Base-by-base conservation (phyloP, 352 stramenopile species). In the Lagenidium sp. region DNA sequence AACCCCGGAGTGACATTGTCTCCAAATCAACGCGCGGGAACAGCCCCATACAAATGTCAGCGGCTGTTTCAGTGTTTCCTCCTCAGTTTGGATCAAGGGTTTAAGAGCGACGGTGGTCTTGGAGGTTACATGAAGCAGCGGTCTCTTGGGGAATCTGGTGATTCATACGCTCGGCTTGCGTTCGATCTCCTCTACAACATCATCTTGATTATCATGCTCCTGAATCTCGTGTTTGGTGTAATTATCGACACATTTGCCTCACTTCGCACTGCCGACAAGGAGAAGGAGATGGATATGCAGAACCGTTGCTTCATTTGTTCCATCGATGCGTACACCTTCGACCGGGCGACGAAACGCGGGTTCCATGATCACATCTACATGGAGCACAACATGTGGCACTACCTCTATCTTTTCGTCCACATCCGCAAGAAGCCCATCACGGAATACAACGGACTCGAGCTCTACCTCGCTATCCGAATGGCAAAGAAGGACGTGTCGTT, bases 361-460 rank as follows among this genome's bases (percentile, higher is more conserved):
- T 89, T 89, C 45, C 68, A 84, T 29, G 60, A 85, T 20, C 76
- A 89, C 39, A 82, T 84, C 31, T 77, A 79, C 43, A 62, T 55
- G 19, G 71, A 89, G 24, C 76, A 89, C 59, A 89, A 86, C 50
- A 82, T 86, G 65, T 89, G 74, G 73, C 66, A 86, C 43, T 89
- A 89, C 46, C 60, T 89, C 22, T 85, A 73, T 24, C 45, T 89
- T 4, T 86, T 89, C 41, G 76, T 85, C 11, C 76, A 89, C 47
- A 84, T 89, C 44, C 66, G 67, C 44, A 85, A 85, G 49, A 89
- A 89, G 38, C 58, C 41, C 0, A 82, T 84, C 26, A 86, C 76
- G 0, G 76, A 89, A 34, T 89, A 86, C 63, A 84, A 78, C 29
- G 76, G 76, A 1, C 41, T 89, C n/a, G 76, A 89, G 54, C 47